Percentiles rank a stretch among this genome's conserved stretches.
Evolutionary conservation across 1,284 basidiomycete species (phyloP).

Genomic region (Apiotrichum siamense): DNA sequence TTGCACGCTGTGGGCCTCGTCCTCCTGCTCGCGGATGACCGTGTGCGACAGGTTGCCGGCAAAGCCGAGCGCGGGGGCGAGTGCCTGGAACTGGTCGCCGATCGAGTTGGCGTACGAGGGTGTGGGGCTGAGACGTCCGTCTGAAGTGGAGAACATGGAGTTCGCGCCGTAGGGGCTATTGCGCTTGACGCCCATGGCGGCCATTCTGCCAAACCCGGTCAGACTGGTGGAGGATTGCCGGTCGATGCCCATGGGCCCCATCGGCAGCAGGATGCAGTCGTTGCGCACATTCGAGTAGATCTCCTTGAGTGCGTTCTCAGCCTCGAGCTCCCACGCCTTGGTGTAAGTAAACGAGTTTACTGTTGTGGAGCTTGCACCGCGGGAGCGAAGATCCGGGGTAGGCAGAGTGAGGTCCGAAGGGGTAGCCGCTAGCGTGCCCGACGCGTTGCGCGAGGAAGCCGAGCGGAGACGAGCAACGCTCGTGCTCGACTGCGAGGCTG

Average conservation of each 20-base stretch:
- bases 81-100: conserved; percentile 53
- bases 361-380: conserved; percentile 28
- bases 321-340: conserved; percentile 67
- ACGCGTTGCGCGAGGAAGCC: conserved; percentile 25
- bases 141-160: conserved; percentile 48
- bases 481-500: conserved; percentile 18
- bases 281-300: conserved; percentile 87
- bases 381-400: conserved; percentile 18
- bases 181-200: conserved; percentile 71
- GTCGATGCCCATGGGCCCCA: conserved; percentile 45
- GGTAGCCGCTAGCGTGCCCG: conserved; percentile 20
- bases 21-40: conserved; percentile 92
- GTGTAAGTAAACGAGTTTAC: conserved; percentile 33
- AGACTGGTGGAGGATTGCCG: conserved; percentile 27
- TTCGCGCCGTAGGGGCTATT: conserved; percentile 30
- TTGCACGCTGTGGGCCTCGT: conserved; percentile 65
- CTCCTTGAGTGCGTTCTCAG: conserved; percentile 83
- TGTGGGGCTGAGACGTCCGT: conserved; percentile 79
- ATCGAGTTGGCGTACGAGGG: conserved; percentile 79
- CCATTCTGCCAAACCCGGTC: conserved; percentile 1
- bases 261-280: conserved; percentile 82
- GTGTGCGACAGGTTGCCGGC: conserved; percentile 92
- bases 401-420: conserved; percentile 16
- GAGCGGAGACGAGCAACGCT: conserved; percentile 18
- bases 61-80: conserved; percentile 81